Evolutionary conservation across 768 basidiomycete species (phyloP).

Genomic region (Baorangia bicolor): DNA sequence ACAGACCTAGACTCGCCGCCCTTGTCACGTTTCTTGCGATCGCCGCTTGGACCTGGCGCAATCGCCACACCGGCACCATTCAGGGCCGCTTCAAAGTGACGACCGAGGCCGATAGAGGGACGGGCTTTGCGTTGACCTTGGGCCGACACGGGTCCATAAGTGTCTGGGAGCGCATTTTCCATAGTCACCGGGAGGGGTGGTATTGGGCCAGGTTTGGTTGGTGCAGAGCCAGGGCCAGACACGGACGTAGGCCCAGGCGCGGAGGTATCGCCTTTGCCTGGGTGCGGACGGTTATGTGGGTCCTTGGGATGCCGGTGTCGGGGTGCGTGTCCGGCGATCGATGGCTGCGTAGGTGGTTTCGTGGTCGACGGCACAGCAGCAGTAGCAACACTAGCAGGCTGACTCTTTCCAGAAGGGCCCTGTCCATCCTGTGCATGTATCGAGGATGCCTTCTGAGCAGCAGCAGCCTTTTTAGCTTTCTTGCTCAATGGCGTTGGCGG

Average conservation of each 20-base stretch:
- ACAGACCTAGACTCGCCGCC: conserved; percentile 18
- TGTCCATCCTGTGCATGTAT: conserved; percentile 5
- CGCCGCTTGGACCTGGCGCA: conserved; percentile 15
- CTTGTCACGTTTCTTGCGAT: conserved; percentile 38
- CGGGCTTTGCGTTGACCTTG: conserved; percentile 42
- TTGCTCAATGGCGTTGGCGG: conserved; percentile 32
- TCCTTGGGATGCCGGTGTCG: conserved; percentile 22
- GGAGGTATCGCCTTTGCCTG: conserved; percentile 5
- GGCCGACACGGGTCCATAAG: conserved; percentile 2
- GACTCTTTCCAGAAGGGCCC: background rate
- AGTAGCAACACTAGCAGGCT: conserved; percentile 4
- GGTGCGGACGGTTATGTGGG: conserved; percentile 16
- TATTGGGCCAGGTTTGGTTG: background rate
- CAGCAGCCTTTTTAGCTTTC: conserved; percentile 34
- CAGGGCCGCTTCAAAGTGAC: conserved; percentile 73
- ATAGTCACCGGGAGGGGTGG: background rate
- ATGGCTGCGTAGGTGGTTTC: conserved; percentile 10
- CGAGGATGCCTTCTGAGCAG: conserved; percentile 24
- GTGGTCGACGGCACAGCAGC: conserved; percentile 8
- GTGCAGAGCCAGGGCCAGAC: background rate
- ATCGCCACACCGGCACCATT: conserved; percentile 55
- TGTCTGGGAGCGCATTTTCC: conserved; percentile 1
- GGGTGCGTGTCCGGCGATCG: background rate
- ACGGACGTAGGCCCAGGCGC: background rate
- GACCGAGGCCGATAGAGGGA: conserved; percentile 60